Base-by-base conservation (phyloP, 345 rosid species). In the Syzygium aromaticum region DNA sequence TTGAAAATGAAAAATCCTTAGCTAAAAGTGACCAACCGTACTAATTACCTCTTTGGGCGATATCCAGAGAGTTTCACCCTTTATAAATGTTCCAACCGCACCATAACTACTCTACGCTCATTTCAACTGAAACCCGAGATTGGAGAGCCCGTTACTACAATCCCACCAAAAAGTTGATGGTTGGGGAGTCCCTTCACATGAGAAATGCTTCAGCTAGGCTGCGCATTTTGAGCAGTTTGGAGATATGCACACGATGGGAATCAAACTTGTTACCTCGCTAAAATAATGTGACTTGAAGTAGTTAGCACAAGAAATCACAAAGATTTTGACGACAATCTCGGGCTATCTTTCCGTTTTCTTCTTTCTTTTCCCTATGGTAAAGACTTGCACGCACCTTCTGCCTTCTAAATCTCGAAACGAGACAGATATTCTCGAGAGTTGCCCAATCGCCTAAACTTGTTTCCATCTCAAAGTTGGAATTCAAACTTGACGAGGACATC, bases 91-190 rank as follows among this genome's bases (percentile, higher is more conserved):
- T 63, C 8, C 5, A 63, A 28, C 16, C 30, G 5, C 11, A 30
- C 17, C 1, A 59, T 15, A 16, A n/a, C 19, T 30, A 28, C 3
- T 64, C 8, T 0, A 0, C 6, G 3, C 10, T 3, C 17, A 5
- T 5, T 28, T 30, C 3, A 6, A 6, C 4, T 0, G 9, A 64
- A 28, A 28, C 30, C 0, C 8, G 5, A 67, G 2, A 17, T 67
- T 19, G 38, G 13, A 1, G 1, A 67, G 22, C 0, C 3, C 5
- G 0, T 67, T 16, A 30, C 0, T 1, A 0, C 1, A 1, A 6
- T 21, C 25, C 7, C 46, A 30, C 19, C 11, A 9, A 67, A 64
- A 4, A 33, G 2, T 67, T 67, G 13, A 67, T 33, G 9, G 6
- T 30, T 0, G 30, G 5, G 16, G 4, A 28, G 21, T 67, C 13